Evolutionary conservation across 495 filamentous ascomycete genomes (phyloP), one percentile per base, ranked within the genome.

Genomic region (Aspergillus kassunensis): DNA sequence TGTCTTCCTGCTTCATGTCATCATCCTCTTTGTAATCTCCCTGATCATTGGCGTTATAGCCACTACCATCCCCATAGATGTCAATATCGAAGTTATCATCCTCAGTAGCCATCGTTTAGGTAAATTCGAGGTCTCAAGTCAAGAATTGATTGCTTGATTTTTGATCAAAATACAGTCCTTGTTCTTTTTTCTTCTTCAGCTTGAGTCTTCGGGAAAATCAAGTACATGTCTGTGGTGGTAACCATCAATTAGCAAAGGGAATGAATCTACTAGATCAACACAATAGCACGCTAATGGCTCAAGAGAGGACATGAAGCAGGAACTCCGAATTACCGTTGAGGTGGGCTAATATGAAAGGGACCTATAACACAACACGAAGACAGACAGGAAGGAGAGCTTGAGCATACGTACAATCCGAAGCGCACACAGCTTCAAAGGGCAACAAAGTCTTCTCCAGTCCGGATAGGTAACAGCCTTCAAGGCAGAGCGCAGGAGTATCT

Each of bases 41-140:
- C 21, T 76, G 69, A 21, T 76, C 73, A 40, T 71, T 72, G 47
- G 61, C 62, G 53, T 66, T 73, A 52, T 70, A 72, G 15, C 75
- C 68, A 51, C 79, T 77, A 49, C 85, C 84, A 65, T 97, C 88
- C 55, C 90, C 92, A 67, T 96, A 97, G 71, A 97, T 91, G 68
- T 97, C 95, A 79, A 97, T 95, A 67, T 97, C 93, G 78, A 97
- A 97, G 63, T 95, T 91, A 70, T 93, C 88, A 71, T 95, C 88
- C 61, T 85, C 82, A 53, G 72, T 69, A 58, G 87, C 88, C 88
- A 92, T 92, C 53, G 60, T 58, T 61, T 66, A 69, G 40, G 47
- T 63, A 58, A 55, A 44, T 48, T 56, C 58, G 59, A 43, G 37
- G 53, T 56, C 34, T 62, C 60, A 67, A 58, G 51, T 50, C 56